Conservation (phyloP, 1,284 basidiomycete species). For the Megacollybia platyphylla region DNA sequence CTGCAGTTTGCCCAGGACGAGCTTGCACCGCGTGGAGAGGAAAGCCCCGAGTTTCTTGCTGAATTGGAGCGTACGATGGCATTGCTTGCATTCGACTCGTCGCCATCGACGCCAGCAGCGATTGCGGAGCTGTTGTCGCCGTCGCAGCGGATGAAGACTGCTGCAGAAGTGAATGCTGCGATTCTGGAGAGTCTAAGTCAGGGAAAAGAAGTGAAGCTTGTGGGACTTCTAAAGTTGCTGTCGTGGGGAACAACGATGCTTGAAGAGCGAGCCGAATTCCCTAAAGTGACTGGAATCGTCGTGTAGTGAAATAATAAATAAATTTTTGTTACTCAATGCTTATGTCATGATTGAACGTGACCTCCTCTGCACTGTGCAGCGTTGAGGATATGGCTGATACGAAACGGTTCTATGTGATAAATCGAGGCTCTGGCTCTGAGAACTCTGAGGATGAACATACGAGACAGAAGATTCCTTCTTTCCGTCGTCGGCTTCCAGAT, state of each 20-base stretch:
- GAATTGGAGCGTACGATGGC: slow-evolving; percentile 96
- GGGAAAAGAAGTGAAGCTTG: slow-evolving; percentile 85
- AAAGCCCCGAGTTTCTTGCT: slow-evolving; percentile 84
- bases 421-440: slow-evolving; percentile 39
- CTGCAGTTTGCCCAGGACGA: slow-evolving; percentile 87
- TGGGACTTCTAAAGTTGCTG: slow-evolving; percentile 75
- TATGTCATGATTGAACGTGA: no score
- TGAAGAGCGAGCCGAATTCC: slow-evolving; percentile 64
- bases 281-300: slow-evolving; percentile 22
- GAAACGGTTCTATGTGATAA: slow-evolving; percentile 40
- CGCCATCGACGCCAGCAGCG: slow-evolving; percentile 45
- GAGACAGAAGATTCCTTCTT: not conserved
- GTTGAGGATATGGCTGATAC: slow-evolving; percentile 8
- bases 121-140: slow-evolving; percentile 75
- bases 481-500: slow-evolving; percentile 8
- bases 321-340: no score
- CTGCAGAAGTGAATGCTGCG: slow-evolving; percentile 89
- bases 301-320: no score
- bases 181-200: slow-evolving; percentile 88
- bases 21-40: slow-evolving; percentile 88
- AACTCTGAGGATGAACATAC: slow-evolving; percentile 28
- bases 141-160: slow-evolving; percentile 84
- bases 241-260: slow-evolving; percentile 83
- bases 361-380: no score
- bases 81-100: slow-evolving; percentile 79